Conservation (phyloP, 106 monocot genomes). For the Xerophyta viscosa region DNA sequence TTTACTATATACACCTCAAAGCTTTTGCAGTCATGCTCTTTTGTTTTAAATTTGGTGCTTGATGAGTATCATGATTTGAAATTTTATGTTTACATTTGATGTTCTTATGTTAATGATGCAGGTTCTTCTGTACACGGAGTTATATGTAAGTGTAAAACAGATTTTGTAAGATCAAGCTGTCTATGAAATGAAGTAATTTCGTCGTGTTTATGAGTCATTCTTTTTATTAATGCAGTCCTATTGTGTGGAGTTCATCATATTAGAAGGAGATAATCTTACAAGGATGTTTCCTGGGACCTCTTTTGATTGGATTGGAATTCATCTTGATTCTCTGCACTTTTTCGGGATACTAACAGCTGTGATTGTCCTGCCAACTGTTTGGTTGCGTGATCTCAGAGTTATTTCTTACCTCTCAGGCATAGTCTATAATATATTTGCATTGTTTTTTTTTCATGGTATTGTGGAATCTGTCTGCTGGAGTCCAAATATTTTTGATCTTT, state of each 20-base stretch:
- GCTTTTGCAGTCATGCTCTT: no score
- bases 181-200: not conserved
- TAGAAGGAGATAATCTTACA: slow-evolving; percentile 91
- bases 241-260: slow-evolving; percentile 93
- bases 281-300: slow-evolving; percentile 61
- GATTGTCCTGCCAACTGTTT: slow-evolving; percentile 82
- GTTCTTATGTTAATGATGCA: slow-evolving; percentile 27
- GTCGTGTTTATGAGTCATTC: not conserved
- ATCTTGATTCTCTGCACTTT: slow-evolving; percentile 56
- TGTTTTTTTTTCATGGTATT: slow-evolving; percentile 1
- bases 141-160: slow-evolving; percentile 71
- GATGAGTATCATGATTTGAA: not conserved
- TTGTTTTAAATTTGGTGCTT: no score
- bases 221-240: slow-evolving; percentile 60
- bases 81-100: slow-evolving; percentile 4
- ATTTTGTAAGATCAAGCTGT: not conserved
- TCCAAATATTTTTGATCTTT: not conserved
- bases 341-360: slow-evolving; percentile 75
- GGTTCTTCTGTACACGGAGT: slow-evolving; percentile 77
- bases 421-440: not conserved
- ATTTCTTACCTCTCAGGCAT: slow-evolving; percentile 84
- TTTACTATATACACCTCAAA: no score
- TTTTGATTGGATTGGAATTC: slow-evolving; percentile 53
- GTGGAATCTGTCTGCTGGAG: not conserved
- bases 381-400: slow-evolving; percentile 66